Conservation (phyloP, 192 early-diverging fungal genomes). For the Podila verticillata region DNA sequence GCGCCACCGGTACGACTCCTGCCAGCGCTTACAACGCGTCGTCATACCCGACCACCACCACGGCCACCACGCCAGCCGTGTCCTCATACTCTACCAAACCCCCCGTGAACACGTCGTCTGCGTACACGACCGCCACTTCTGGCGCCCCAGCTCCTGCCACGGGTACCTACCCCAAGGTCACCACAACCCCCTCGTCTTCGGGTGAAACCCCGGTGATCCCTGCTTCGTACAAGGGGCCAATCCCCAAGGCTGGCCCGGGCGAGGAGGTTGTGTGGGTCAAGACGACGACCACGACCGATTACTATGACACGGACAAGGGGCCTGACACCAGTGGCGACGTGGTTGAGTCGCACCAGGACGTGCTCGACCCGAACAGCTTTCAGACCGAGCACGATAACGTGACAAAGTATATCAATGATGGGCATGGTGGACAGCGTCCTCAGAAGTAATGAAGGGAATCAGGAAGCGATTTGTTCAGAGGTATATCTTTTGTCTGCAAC, state of each 20-base stretch:
- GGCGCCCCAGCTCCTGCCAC: neutral
- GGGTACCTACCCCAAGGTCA: neutral
- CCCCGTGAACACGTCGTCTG: neutral
- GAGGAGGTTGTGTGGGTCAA: slow-evolving; percentile 41
- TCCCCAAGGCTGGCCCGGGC: slow-evolving; percentile 7
- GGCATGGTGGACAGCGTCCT: neutral
- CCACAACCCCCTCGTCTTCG: neutral
- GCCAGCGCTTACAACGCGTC: neutral
- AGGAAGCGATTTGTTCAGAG: neutral
- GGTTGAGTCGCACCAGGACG: slow-evolving; percentile 18
- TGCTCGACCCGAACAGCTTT: neutral
- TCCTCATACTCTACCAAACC: neutral
- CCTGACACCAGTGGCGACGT: neutral
- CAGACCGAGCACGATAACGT: neutral
- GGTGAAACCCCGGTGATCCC: neutral
- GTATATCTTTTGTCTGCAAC: neutral
- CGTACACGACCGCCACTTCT: neutral
- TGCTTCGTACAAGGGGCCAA: neutral
- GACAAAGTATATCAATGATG: slow-evolving; percentile 1
- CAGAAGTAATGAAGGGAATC: neutral
- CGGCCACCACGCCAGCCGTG: neutral
- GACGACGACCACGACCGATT: slow-evolving; percentile 17
- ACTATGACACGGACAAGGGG: neutral
- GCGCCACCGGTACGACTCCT: neutral
- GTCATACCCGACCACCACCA: neutral